These are phyloP conservation scores for Lactarius hatsudake DNA, from an alignment of 768 basidiomycete genomes.

Conservation along the genomic window DNA sequence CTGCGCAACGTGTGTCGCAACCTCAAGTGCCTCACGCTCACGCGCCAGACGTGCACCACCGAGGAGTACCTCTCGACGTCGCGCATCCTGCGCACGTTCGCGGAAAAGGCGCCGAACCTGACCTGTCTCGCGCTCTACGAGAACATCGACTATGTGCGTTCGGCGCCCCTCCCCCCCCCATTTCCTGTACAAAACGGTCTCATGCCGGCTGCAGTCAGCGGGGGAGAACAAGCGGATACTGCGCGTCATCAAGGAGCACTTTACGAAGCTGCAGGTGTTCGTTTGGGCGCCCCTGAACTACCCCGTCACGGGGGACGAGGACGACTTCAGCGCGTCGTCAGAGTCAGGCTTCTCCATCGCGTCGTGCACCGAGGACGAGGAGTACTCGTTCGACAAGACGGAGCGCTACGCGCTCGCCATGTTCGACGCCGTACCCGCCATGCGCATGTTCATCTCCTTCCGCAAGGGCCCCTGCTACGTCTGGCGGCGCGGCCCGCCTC, in stretches of 20 bases:
- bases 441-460: slow-evolving; percentile 24
- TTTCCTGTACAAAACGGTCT: not conserved
- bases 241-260: slow-evolving; percentile 15
- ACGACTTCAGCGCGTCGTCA: slow-evolving; percentile 4
- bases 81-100: slow-evolving; percentile 15
- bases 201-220: slow-evolving; percentile 4
- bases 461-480: slow-evolving; percentile 18
- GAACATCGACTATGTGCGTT: slow-evolving; percentile 23
- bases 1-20: slow-evolving; percentile 2
- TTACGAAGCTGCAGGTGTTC: slow-evolving; percentile 21
- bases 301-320: slow-evolving; percentile 7
- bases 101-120: slow-evolving; percentile 17
- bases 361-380: slow-evolving; percentile 20
- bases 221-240: slow-evolving; percentile 25
- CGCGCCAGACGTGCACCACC: not conserved
- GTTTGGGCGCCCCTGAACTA: slow-evolving; percentile 23
- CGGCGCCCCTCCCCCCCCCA: no score
- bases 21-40: slow-evolving; percentile 21
- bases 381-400: slow-evolving; percentile 19
- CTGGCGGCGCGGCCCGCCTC: slow-evolving; percentile 10
- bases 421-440: slow-evolving; percentile 18
- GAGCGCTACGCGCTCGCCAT: slow-evolving; percentile 21
- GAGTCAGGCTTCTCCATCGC: slow-evolving; percentile 22
- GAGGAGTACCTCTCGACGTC: slow-evolving; percentile 23
- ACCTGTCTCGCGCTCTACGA: slow-evolving; percentile 23